Percentiles rank a stretch among this genome's conserved stretches.
These are phyloP conservation scores for Vigna reflexopilosa DNA, from an alignment of 306 rosid species.

Conservation along the genomic window DNA sequence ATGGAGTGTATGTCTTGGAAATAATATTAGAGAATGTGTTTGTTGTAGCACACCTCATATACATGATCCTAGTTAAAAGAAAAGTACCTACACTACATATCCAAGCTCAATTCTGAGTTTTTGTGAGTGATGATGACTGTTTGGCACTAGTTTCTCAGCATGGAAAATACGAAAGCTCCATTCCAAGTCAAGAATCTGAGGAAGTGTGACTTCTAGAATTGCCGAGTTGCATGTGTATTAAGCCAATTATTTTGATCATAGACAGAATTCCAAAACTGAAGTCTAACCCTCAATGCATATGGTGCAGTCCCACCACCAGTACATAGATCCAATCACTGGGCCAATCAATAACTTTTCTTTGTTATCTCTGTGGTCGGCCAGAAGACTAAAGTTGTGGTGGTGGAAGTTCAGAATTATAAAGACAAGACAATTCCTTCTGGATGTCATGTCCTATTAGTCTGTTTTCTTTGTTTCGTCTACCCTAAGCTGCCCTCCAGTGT, in stretches of 20 bases:
- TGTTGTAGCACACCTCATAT: neutral
- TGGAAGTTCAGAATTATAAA: slow-evolving; percentile 23
- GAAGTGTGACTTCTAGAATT: slow-evolving; percentile 1
- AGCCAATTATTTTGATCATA: slow-evolving; percentile 17
- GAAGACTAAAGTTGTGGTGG: slow-evolving; percentile 40
- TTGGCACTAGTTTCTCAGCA: neutral
- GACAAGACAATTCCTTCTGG: slow-evolving; percentile 34
- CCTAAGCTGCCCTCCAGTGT: slow-evolving; percentile 21
- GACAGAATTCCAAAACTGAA: slow-evolving; percentile 19
- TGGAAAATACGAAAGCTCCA: slow-evolving; percentile 23
- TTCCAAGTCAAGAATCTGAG: neutral
- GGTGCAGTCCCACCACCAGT: slow-evolving; percentile 38
- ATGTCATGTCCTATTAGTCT: slow-evolving; percentile 32
- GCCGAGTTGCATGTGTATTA: neutral
- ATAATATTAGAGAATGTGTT: neutral
- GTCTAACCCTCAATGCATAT: neutral
- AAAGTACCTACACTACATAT: neutral
- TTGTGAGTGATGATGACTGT: neutral
- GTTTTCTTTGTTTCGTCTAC: slow-evolving; percentile 7
- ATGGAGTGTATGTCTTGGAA: too few species aligned
- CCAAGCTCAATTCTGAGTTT: neutral
- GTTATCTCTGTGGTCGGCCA: slow-evolving; percentile 49
- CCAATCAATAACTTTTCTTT: slow-evolving; percentile 7
- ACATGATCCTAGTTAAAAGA: neutral
- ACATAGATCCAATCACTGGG: slow-evolving; percentile 8